These are phyloP conservation scores for Fraxinus angustifolia DNA, from an alignment of 305 asterid genomes.

Conservation along the genomic window DNA sequence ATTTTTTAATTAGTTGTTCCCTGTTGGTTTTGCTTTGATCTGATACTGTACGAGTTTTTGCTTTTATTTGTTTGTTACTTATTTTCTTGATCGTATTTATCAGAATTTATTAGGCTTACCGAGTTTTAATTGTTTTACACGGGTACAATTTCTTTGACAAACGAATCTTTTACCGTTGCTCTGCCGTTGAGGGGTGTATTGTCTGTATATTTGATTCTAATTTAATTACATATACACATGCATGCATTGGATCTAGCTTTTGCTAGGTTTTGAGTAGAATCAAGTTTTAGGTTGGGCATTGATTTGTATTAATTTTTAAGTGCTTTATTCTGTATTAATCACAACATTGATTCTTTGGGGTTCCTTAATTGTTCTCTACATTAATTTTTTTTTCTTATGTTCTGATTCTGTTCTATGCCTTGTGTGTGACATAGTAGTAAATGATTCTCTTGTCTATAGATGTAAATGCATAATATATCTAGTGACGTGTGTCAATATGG, in stretches of 20 bases:
- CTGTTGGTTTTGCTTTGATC: conserved; percentile 15
- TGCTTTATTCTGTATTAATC: background rate
- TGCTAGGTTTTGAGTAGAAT: conserved; percentile 14
- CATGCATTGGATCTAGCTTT: conserved; percentile 32
- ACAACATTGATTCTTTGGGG: background rate
- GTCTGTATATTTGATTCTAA: conserved; percentile 5
- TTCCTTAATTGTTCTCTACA: background rate
- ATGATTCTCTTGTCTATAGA: background rate
- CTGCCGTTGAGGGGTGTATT: background rate
- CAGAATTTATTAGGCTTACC: background rate
- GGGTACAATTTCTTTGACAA: background rate
- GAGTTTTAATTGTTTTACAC: conserved; percentile 11
- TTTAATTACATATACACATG: conserved; percentile 15
- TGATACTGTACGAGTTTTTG: conserved; percentile 8
- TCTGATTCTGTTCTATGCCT: background rate
- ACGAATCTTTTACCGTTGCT: background rate
- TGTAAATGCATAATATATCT: background rate
- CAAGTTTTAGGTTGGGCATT: background rate
- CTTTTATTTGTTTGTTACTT: background rate
- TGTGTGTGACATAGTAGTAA: background rate
- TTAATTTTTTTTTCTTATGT: conserved; percentile 27
- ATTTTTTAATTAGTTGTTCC: conserved; percentile 11
- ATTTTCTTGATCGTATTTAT: background rate
- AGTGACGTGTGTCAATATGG: background rate
- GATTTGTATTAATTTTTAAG: background rate